Evolutionary conservation across 495 filamentous ascomycete genomes (phyloP), one percentile per base, ranked within the genome.

Genomic region (Aspergillus wentii): DNA sequence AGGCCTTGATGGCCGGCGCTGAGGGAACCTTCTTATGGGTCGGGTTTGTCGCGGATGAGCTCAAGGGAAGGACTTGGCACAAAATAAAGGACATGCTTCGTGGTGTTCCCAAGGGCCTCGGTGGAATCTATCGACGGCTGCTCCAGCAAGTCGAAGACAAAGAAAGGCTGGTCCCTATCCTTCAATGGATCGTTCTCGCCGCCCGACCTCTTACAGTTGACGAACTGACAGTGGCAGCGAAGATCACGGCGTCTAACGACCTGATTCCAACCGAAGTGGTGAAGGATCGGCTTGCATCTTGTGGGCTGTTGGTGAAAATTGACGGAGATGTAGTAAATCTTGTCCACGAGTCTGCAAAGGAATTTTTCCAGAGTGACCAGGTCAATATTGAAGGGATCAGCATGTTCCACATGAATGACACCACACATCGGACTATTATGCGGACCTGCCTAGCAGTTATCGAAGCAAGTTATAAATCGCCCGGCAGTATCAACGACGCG

Each of bases 21-120:
- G 42, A 68, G 22, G 61, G 68, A 11, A 71, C 64, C 34, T 74
- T 74, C 43, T 43, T 72, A 17, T 73, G 65, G 61, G 57, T 73
- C 30, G 64, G 61, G 8, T 62, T 70, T 23, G 61, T 68, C 28
- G 54, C 60, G 8, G 46, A 65, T 27, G 61, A 64, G 42, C 55
- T 73, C 18, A 20, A 25, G 48, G 50, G 32, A 35, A 47, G 31
- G 57, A 48, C 40, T 38, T 44, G 35, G 40, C n/a, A 26, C 20
- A 38, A 51, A 32, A 51, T 51, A 26, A 17, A 46, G 13, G 21
- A 46, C 16, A 17, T 43, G 16, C 26, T 50, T 25, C 10, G 19
- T 17, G 15, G 26, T 29, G 13, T 56, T 14, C 53, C 53, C n/a
- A 47, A 44, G 30, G 38, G 40, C 38, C 40, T 56, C 5, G 40